These are phyloP conservation scores for Lactarius indigo DNA, from an alignment of 768 basidiomycete species.

Conservation along the genomic window DNA sequence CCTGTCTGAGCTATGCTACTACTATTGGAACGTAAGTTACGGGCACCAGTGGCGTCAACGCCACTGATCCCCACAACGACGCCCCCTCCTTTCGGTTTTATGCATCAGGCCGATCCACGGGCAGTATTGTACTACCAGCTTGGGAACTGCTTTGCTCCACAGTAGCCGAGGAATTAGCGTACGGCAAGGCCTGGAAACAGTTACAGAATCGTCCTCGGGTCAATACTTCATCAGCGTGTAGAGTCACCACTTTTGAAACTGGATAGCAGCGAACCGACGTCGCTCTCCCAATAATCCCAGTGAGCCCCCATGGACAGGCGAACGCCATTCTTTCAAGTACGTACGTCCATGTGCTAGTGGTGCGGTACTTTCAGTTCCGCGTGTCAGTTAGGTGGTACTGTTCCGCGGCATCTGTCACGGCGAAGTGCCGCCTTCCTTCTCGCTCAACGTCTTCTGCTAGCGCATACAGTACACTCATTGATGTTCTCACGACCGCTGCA, in stretches of 20 bases:
- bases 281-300: no score
- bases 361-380: neutral
- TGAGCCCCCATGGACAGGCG: neutral
- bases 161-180: neutral
- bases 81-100: neutral
- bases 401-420: neutral
- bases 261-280: no score
- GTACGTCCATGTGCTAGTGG: neutral
- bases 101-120: neutral
- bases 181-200: neutral
- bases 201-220: neutral
- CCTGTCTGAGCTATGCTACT: neutral
- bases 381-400: neutral
- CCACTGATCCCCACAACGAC: no score
- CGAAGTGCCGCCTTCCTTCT: neutral
- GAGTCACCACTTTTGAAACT: neutral
- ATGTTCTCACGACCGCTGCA: neutral
- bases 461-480: neutral
- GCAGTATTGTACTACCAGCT: neutral
- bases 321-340: neutral
- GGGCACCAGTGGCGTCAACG: neutral
- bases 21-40: neutral
- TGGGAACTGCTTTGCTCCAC: neutral
- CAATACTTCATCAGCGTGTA: neutral
- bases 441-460: neutral